A percentile compares a stretch with the other conserved stretches of the same genome.
These are phyloP conservation scores for Saccharomyces hybrid DNA, from an alignment of 1,139 yeast genomes.

Conservation along the genomic window DNA sequence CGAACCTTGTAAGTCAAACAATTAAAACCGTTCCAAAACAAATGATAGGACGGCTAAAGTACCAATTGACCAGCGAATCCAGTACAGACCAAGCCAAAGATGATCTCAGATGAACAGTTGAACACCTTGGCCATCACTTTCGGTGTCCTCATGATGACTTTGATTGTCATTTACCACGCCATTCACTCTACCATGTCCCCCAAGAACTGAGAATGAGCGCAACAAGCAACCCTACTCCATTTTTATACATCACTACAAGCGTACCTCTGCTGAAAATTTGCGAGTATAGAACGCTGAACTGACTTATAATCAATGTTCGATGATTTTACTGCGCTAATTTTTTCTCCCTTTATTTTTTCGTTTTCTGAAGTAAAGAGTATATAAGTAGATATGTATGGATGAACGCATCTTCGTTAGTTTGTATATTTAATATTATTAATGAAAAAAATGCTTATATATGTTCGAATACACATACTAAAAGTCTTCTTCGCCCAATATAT, in stretches of 20 bases:
- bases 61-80: background rate
- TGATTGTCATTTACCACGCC: slow-evolving; percentile 64
- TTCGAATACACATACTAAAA: background rate
- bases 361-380: too few species aligned
- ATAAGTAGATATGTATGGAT: too few species aligned
- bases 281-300: too few species aligned
- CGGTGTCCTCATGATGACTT: slow-evolving; percentile 63
- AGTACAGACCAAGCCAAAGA: slow-evolving; percentile 25
- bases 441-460: background rate
- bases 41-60: background rate
- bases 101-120: slow-evolving; percentile 80
- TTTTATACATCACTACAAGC: background rate
- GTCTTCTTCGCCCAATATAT: slow-evolving; percentile 39
- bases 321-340: too few species aligned
- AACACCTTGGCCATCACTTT: slow-evolving; percentile 66
- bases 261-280: background rate
- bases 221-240: background rate
- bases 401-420: too few species aligned
- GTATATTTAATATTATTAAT: slow-evolving; percentile 3
- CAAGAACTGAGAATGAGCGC: background rate
- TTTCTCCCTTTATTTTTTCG: too few species aligned
- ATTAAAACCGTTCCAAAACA: background rate
- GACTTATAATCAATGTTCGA: too few species aligned
- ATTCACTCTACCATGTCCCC: slow-evolving; percentile 31
- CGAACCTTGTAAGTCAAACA: background rate